Base-by-base conservation (phyloP, 306 rosid genomes). In the Echinosophora koreensis region DNA sequence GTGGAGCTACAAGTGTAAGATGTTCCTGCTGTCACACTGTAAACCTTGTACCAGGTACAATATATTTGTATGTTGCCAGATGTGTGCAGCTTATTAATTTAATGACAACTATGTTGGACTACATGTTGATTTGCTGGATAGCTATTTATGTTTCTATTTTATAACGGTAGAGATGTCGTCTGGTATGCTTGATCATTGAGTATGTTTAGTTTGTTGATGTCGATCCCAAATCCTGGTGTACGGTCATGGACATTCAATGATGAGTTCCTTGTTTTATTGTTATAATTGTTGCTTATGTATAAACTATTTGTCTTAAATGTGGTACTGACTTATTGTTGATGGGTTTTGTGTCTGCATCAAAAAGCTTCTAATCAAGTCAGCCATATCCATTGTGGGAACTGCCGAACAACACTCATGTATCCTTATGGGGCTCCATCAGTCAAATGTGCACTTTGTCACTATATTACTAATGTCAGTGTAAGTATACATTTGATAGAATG, bases 1-100 rank as follows among this genome's bases (percentile, higher is more conserved):
- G 91, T 3, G 92, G 97, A 68, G 99, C 98, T 67, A 86, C 99
- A 15, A 92, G 99, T 66, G 99, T 96, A 72, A 89, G 97, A 85
- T 96, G 99, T 88, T 91, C 98, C 16, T 96, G 99, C 78, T 96
- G 98, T 83, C 96, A 93, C 35, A 92, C 94, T 8, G 90, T 92
- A 75, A 96, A 92, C 87, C 98, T 88, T 81, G 96, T 89, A 49
- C 90, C 97, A 83, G 99, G 99, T 96, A 86, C 66, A 61, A 38
- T 76, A 27, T 59, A 37, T 76, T 51, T 67, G 56, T 28, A 35
- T 58, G 42, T 55, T 59, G 12, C 78, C 11, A 14, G 28, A 74
- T 8, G 34, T 17, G 60, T 75, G 73, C 71, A 37, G 47, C 38
- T 39, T 81, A 8, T 61, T 44, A 18, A 61, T 49, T 56, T 22